Base-by-base conservation (phyloP, 495 filamentous ascomycete species). In the Penicillium nucicola region DNA sequence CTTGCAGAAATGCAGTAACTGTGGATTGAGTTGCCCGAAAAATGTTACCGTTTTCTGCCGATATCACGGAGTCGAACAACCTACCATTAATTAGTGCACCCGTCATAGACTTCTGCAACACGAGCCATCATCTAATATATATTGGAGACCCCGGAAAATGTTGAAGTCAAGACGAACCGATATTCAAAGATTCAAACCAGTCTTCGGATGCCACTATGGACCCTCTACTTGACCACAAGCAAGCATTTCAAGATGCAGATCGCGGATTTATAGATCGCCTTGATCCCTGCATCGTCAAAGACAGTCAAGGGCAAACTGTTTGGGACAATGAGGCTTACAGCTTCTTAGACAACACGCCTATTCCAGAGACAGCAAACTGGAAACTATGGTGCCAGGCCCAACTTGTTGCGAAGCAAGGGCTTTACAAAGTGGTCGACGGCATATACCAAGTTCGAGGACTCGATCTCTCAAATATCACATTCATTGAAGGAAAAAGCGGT, bases 401-500 rank as follows among this genome's bases (percentile, higher is more conserved):
- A 19, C 52, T 62, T 4, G 18, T 33, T 23, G 35, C 41, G 18
- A 42, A 45, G 28, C 52, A 58, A 22, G 61, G 57, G 0, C 52
- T 61, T 8, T 62, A 48, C 47, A 34, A 56, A 15, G 47, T 62
- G 19, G 45, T 35, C 17, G 28, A 20, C 20, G 49, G 55, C 12
- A 56, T 62, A 15, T 62, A 58, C 40, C 59, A 62, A 18, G 28
- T 58, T 8, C 52, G 59, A 11, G 52, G 52, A 4, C 45, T 53
- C 15, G 59, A 58, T 14, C 38, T 62, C 8, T 58, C 59, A 1
- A 58, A 58, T 39, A 58, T 52, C 30, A 62, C 59, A 17, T 41
- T 62, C 31, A 46, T 62, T n/a, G 59, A 62, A 18, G 57, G 61
- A 9, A 40, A 45, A 6, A 43, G 40, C 13, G 61, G 57, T 1